phyloP scores from a whole-genome alignment of 257 asterid genomes.

The Salvia splendens region DNA sequence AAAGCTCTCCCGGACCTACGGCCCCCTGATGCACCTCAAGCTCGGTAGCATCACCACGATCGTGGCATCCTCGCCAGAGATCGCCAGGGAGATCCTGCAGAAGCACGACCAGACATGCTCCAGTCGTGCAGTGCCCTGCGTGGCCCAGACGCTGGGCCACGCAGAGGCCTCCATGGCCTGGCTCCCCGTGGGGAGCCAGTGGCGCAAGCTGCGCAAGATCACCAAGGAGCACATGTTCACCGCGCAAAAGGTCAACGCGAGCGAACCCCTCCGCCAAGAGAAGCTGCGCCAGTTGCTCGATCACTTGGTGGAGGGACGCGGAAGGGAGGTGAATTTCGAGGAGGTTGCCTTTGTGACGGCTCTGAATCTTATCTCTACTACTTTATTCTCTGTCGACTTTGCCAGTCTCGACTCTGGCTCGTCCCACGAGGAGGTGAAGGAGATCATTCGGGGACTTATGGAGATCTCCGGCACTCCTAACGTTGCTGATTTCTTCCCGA shows the following conservation, averaged over 20 bases:
- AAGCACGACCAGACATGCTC: slow-evolving; percentile 24
- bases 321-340: slow-evolving; percentile 20
- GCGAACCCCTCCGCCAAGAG: slow-evolving; percentile 18
- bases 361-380: slow-evolving; percentile 31
- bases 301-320: neutral
- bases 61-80: slow-evolving; percentile 28
- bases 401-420: slow-evolving; percentile 13
- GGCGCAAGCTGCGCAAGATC: slow-evolving; percentile 30
- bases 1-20: slow-evolving; percentile 14
- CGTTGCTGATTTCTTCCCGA: slow-evolving; percentile 23
- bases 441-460: slow-evolving; percentile 3
- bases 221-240: slow-evolving; percentile 32
- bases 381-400: slow-evolving; percentile 33
- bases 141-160: neutral
- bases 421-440: slow-evolving; percentile 30
- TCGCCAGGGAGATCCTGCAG: slow-evolving; percentile 31
- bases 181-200: slow-evolving; percentile 16
- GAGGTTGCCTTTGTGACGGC: slow-evolving; percentile 30
- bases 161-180: slow-evolving; percentile 27
- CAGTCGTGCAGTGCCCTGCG: neutral
- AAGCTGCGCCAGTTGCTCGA: slow-evolving; percentile 19
- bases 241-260: slow-evolving; percentile 13
- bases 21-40: slow-evolving; percentile 36
- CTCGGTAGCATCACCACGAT: slow-evolving; percentile 32
- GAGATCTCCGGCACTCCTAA: neutral